Percentiles rank a stretch among this genome's conserved stretches.
These are phyloP conservation scores for Beauveria sp. DNA, from an alignment of 2,329 filamentous ascomycete species.

Conservation along the genomic window DNA sequence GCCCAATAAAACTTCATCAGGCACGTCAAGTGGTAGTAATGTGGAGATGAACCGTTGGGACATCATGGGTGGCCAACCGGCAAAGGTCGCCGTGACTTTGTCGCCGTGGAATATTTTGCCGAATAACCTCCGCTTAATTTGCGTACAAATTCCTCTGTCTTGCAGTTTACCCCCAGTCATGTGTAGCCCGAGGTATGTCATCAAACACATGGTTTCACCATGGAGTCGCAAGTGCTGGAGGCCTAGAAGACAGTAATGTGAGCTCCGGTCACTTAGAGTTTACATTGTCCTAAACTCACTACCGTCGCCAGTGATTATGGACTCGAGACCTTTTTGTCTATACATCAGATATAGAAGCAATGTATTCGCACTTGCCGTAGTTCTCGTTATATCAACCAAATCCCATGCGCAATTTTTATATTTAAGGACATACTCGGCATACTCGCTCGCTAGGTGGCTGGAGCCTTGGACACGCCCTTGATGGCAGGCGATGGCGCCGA, in stretches of 20 bases:
- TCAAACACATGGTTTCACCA: constrained; percentile 10
- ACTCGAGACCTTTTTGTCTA: constrained; percentile 16
- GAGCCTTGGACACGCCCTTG: too few species aligned
- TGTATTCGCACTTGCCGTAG: constrained; percentile 19
- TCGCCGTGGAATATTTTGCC: constrained; percentile 11
- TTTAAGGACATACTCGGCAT: constrained; percentile 12
- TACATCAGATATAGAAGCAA: constrained; percentile 24
- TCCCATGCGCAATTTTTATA: constrained; percentile 7
- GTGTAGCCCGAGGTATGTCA: constrained; percentile 12
- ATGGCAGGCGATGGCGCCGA: neutral
- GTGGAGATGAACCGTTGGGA: constrained; percentile 10
- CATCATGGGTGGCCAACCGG: constrained; percentile 9
- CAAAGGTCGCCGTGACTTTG: constrained; percentile 11
- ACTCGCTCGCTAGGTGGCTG: neutral
- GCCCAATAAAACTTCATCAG: constrained; percentile 5
- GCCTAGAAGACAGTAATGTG: neutral
- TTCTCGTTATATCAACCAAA: constrained; percentile 22
- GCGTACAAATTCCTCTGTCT: constrained; percentile 8
- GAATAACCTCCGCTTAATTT: constrained; percentile 12
- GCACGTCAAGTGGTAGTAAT: constrained; percentile 12
- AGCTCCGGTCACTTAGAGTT: neutral
- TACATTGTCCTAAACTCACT: neutral
- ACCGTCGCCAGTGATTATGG: neutral
- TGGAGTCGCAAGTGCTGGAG: constrained; percentile 11
- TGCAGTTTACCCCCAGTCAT: neutral